Evolutionary conservation across 345 rosid species (phyloP).

Genomic region (Gossypium bickii): DNA sequence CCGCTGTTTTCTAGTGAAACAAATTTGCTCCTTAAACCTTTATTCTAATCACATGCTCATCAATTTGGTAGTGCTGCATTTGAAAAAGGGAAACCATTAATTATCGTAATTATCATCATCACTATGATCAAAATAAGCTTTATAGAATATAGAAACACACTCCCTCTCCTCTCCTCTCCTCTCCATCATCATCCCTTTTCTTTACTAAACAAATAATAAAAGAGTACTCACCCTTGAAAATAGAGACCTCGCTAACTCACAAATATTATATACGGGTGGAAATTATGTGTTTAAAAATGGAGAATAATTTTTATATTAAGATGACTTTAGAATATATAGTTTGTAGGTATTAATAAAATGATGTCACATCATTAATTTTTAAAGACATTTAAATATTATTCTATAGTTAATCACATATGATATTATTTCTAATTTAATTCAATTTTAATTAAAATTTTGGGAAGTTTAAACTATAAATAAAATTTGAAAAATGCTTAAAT

Average conservation of each 20-base stretch:
- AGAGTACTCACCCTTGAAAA: neutral
- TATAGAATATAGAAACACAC: neutral
- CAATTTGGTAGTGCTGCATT: neutral
- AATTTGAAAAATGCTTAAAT: too few species aligned
- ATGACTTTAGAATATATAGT: too few species aligned
- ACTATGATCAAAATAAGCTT: neutral
- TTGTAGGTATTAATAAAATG: too few species aligned
- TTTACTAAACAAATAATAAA: too few species aligned
- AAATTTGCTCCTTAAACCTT: neutral
- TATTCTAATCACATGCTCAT: neutral
- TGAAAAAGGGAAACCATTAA: neutral
- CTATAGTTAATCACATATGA: rapidly evolving
- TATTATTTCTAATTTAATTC: too few species aligned
- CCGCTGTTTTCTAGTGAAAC: constrained; percentile 2
- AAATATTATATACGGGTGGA: constrained; percentile 10
- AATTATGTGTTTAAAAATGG: neutral
- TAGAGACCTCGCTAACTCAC: constrained; percentile 18
- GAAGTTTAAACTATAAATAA: too few species aligned
- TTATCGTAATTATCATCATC: neutral
- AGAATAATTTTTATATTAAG: too few species aligned
- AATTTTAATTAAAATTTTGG: too few species aligned
- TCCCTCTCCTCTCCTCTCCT: neutral
- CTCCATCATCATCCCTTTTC: too few species aligned
- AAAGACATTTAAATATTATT: too few species aligned
- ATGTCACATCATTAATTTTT: too few species aligned